Conservation (phyloP, 2,329 filamentous ascomycete genomes). For the Colletotrichum camelliae region DNA sequence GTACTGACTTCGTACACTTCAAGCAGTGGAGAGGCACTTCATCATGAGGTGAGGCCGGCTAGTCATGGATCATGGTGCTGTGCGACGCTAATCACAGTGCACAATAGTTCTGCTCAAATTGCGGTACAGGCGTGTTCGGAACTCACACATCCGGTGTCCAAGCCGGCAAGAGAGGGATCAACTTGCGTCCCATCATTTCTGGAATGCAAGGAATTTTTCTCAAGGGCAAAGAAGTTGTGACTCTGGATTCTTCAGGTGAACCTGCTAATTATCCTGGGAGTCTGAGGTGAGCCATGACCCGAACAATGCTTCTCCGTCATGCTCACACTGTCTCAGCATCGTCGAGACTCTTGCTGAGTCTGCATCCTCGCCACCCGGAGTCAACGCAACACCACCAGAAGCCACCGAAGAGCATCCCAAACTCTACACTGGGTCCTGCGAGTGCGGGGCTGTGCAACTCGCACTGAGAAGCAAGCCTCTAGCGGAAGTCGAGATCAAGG, state of each 20-base stretch:
- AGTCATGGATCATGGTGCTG: background rate
- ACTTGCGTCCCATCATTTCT: constrained; percentile 18
- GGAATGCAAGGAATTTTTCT: background rate
- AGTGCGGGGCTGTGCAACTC: constrained; percentile 29
- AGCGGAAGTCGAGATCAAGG: constrained; percentile 44
- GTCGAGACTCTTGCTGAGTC: background rate
- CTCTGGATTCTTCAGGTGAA: background rate
- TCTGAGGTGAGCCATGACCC: background rate
- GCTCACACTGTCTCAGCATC: background rate
- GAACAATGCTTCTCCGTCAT: rapidly evolving
- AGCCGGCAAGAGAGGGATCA: constrained; percentile 26
- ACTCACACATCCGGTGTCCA: constrained; percentile 27
- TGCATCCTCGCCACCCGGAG: no score
- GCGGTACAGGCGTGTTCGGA: constrained; percentile 30
- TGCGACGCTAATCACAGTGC: background rate
- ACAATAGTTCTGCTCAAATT: constrained; percentile 31
- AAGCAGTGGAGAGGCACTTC: background rate
- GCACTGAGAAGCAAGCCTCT: constrained; percentile 30
- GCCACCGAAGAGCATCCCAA: background rate
- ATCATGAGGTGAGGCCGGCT: constrained; percentile 22
- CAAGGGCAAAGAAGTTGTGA: background rate
- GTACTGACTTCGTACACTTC: constrained; percentile 4
- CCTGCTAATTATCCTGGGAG: background rate
- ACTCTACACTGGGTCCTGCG: constrained; percentile 27
- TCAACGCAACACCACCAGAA: background rate